A percentile compares a stretch with the other conserved stretches of the same genome.
phyloP scores from a whole-genome alignment of 192 early-diverging fungal genomes.

The Coemansia sp. region DNA sequence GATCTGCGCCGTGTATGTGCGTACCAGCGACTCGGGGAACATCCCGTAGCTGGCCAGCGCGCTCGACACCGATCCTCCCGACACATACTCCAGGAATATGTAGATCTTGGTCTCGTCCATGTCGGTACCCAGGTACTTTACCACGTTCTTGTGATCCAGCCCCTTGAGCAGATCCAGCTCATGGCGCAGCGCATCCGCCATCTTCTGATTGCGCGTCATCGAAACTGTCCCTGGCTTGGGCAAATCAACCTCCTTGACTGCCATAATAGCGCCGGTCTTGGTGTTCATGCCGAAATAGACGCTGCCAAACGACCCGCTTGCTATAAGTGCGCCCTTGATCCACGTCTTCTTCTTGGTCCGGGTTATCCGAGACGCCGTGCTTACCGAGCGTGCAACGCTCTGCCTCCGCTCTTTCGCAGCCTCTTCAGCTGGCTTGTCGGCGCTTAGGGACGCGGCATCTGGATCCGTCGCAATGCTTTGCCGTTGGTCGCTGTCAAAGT shows the following conservation, averaged over 20 bases:
- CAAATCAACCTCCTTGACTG: slow-evolving; percentile 93
- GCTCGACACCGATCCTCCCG: slow-evolving; percentile 91
- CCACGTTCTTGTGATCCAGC: slow-evolving; percentile 93
- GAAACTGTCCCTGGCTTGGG: slow-evolving; percentile 66
- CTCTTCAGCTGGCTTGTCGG: not conserved
- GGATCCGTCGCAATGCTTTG: not conserved
- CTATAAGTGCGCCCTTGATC: slow-evolving; percentile 88
- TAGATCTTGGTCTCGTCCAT: slow-evolving; percentile 71
- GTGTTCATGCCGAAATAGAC: slow-evolving; percentile 91
- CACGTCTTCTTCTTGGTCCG: slow-evolving; percentile 58
- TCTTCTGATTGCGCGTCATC: slow-evolving; percentile 68
- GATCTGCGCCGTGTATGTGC: slow-evolving; percentile 86
- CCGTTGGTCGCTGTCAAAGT: slow-evolving; percentile 22
- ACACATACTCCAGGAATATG: slow-evolving; percentile 97
- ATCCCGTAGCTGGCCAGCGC: slow-evolving; percentile 82
- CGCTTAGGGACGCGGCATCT: not conserved
- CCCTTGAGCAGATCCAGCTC: slow-evolving; percentile 90
- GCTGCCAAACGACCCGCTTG: slow-evolving; percentile 92
- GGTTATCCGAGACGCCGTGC: slow-evolving; percentile 16
- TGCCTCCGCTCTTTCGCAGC: slow-evolving; percentile 15
- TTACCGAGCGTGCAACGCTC: slow-evolving; percentile 23
- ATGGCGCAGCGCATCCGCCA: slow-evolving; percentile 83
- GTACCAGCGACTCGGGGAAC: slow-evolving; percentile 80
- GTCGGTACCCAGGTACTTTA: slow-evolving; percentile 91
- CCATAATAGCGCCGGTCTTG: slow-evolving; percentile 88